Conservation (phyloP, 2,329 filamentous ascomycete genomes). For the Chaetomium strumarium region DNA sequence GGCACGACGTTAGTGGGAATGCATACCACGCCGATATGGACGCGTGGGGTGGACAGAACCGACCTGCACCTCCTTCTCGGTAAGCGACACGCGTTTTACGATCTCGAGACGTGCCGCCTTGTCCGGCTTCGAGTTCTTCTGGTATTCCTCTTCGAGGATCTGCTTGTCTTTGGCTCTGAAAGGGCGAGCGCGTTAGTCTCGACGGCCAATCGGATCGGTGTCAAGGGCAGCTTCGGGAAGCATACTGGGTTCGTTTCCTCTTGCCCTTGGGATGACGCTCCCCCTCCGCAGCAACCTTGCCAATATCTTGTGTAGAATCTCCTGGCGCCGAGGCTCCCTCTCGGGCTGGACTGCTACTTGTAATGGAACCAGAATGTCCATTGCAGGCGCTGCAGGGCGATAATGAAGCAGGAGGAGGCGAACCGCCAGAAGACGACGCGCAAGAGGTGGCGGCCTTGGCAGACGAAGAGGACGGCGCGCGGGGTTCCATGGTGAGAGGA, state of each 20-base stretch:
- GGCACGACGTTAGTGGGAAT: constrained; percentile 11
- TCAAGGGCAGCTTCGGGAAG: constrained; percentile 20
- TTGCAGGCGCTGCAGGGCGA: not conserved
- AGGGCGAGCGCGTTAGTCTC: constrained; percentile 16
- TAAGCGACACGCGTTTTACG: constrained; percentile 77
- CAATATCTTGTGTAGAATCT: not conserved
- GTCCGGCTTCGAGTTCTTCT: constrained; percentile 82
- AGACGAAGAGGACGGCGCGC: not conserved
- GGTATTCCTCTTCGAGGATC: constrained; percentile 80
- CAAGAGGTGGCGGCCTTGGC: not conserved
- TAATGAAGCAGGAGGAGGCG: not conserved
- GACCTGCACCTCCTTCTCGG: constrained; percentile 96
- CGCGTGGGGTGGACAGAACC: constrained; percentile 30
- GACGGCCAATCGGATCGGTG: not conserved
- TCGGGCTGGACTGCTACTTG: not conserved
- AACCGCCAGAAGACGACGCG: not conserved
- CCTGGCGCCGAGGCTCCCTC: not conserved
- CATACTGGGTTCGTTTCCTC: constrained; percentile 59
- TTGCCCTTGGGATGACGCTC: constrained; percentile 52
- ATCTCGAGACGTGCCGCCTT: constrained; percentile 81
- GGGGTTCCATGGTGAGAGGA: not conserved
- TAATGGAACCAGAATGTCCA: not conserved
- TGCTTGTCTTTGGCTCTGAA: constrained; percentile 79
- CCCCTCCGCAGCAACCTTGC: not conserved
- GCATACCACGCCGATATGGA: constrained; percentile 16